Base-by-base conservation (phyloP, 257 asterid genomes). In the Apocynum venetum region DNA sequence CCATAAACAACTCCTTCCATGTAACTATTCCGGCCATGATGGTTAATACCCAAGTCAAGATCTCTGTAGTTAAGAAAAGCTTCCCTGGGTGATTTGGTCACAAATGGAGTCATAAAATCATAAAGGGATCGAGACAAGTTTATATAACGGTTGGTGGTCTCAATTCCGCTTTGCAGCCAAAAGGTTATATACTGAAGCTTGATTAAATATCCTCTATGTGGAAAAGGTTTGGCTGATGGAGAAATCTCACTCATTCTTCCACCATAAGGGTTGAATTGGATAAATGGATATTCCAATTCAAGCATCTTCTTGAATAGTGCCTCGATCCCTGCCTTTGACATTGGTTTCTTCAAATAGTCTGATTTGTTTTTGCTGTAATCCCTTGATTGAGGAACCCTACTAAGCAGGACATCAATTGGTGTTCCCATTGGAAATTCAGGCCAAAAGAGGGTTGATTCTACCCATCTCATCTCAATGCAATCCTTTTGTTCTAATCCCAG, bases 1-100 rank as follows among this genome's bases (percentile, higher is more conserved):
- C 89, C 89, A 73, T 78, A 82, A 46, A 9, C 25, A 19, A 43
- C 43, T 1, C 79, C 86, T 77, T 80, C 79, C 8, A 35, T 5
- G 52, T 77, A 85, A 56, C 79, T 78, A 1, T 78, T 48, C 0
- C 35, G 8, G 0, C 84, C 86, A 4, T 85, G 66, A 49, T 53
- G 4, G 14, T 72, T 80, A 8, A 66, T 31, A 8, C 86, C 84
- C 36, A 88, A 80, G 35, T 88, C 91, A 10, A 88, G 63, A 35
- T 88, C 91, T 64, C 89, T 76, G 35, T 88, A 88, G 41, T 85
- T 85, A 35, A 88, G 82, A 76, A 76, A 88, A 1, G 89, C 82
- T 46, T 84, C 82, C 61, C 91, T 80, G 31, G 31, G 31, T 64
- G 70, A 64, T 40, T 64, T 64, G 3, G 47, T 64, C 2, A 14